phyloP scores from a whole-genome alignment of 1,284 basidiomycete species.

The Fistulina hepatica region DNA sequence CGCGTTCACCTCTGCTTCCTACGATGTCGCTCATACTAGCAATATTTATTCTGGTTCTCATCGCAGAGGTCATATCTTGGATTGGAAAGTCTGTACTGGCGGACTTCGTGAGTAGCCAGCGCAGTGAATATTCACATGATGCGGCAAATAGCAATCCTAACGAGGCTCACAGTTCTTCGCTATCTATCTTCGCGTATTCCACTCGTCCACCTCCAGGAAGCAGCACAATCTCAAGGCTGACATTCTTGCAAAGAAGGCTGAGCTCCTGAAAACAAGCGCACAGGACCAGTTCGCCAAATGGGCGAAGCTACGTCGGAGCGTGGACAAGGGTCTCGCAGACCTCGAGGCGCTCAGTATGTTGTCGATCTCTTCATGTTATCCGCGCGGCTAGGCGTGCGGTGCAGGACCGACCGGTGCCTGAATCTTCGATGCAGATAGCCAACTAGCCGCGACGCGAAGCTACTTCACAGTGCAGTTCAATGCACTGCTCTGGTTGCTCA shows the following conservation, averaged over 20 bases:
- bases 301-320: constrained; percentile 85
- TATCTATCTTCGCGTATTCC: constrained; percentile 57
- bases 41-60: constrained; percentile 71
- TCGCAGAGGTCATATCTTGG: constrained; percentile 79
- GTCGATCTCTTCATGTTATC: constrained; percentile 4
- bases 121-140: constrained; percentile 5
- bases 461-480: constrained; percentile 71
- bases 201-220: constrained; percentile 38
- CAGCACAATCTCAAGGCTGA: constrained; percentile 68
- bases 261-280: constrained; percentile 82
- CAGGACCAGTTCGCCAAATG: constrained; percentile 99
- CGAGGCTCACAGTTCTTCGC: constrained; percentile 45
- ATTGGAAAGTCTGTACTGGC: constrained; percentile 76
- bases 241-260: constrained; percentile 71
- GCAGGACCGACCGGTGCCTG: constrained; percentile 1
- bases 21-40: constrained; percentile 70
- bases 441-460: constrained; percentile 53
- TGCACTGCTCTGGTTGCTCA: constrained; percentile 65
- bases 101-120: constrained; percentile 49
- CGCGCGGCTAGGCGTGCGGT: constrained; percentile 3
- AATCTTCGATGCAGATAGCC: constrained; percentile 42
- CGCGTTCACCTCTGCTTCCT: constrained; percentile 4
- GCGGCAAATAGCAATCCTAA: constrained; percentile 3
- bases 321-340: constrained; percentile 90
- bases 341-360: constrained; percentile 87